phyloP scores from a whole-genome alignment of 2,329 filamentous ascomycete species.

The Pestalotiopsis sp. region DNA sequence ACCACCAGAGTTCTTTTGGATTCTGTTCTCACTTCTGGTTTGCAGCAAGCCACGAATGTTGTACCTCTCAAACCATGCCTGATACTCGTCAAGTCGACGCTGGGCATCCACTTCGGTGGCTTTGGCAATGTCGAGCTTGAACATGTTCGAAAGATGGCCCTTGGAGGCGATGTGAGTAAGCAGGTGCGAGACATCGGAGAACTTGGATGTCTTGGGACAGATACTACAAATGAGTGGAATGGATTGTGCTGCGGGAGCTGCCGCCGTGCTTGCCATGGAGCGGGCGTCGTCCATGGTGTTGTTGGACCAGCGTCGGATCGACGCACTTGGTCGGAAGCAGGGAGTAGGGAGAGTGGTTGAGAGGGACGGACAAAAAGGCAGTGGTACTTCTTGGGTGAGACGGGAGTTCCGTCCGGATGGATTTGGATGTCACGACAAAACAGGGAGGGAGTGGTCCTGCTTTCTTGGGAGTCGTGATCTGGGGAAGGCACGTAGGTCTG shows the following conservation, averaged over 20 bases:
- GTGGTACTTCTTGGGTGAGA: neutral
- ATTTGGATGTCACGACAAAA: neutral
- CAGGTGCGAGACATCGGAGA: conserved; percentile 89
- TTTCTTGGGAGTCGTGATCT: neutral
- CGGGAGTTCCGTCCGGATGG: neutral
- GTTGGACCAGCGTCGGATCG: neutral
- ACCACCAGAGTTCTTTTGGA: conserved; percentile 36
- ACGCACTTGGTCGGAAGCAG: neutral
- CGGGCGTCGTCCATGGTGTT: neutral
- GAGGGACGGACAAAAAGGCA: neutral
- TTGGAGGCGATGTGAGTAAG: conserved; percentile 93
- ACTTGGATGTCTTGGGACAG: conserved; percentile 77
- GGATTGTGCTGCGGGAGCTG: conserved; percentile 10
- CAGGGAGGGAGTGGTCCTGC: neutral
- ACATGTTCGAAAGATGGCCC: conserved; percentile 83
- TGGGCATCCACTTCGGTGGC: conserved; percentile 69
- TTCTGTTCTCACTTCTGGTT: conserved; percentile 76
- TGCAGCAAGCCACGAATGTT: conserved; percentile 74
- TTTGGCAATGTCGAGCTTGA: conserved; percentile 76
- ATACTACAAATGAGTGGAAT: conserved; percentile 81
- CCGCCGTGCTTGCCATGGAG: neutral
- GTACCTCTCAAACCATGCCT: conserved; percentile 76
- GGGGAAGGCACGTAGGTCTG: neutral
- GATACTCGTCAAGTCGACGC: conserved; percentile 66
- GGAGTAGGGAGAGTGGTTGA: neutral